These are phyloP conservation scores for Stereum hirsutum DNA, from an alignment of 1,284 basidiomycete genomes.

Conservation along the genomic window DNA sequence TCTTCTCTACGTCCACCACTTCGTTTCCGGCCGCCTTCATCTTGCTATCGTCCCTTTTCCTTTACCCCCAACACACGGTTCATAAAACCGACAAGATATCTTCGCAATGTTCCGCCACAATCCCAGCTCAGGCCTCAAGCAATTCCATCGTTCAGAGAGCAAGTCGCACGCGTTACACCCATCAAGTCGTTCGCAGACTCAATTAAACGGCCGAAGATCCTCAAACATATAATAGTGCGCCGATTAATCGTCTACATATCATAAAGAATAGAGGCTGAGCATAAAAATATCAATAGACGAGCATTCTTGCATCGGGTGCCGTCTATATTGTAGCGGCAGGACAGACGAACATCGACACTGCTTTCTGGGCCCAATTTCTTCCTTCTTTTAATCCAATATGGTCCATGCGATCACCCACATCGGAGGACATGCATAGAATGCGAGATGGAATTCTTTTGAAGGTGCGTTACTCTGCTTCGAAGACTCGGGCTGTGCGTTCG, in stretches of 20 bases:
- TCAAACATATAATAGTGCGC: constrained; percentile 31
- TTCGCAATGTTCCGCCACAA: too few species aligned
- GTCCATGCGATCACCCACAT: constrained; percentile 2
- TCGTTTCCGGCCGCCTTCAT: too few species aligned
- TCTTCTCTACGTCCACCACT: too few species aligned
- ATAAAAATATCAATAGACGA: constrained; percentile 22
- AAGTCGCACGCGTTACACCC: constrained; percentile 15
- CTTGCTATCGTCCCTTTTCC: too few species aligned
- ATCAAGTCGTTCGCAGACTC: constrained; percentile 25
- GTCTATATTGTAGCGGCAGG: constrained; percentile 17
- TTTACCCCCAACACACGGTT: too few species aligned
- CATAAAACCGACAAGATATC: too few species aligned
- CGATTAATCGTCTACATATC: neutral
- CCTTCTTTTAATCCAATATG: neutral
- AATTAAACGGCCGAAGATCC: constrained; percentile 24
- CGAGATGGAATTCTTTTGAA: constrained; percentile 11
- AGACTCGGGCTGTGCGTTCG: neutral
- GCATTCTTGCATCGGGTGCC: constrained; percentile 25
- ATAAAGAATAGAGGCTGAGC: neutral
- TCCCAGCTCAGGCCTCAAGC: too few species aligned
- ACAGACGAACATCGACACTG: constrained; percentile 10
- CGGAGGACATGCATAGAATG: constrained; percentile 7
- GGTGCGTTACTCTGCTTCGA: constrained; percentile 9
- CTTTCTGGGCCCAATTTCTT: constrained; percentile 7
- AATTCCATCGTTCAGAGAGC: constrained; percentile 19